These are phyloP conservation scores for Talaromyces sp. DNA, from an alignment of 2,329 filamentous ascomycete genomes.

Conservation along the genomic window DNA sequence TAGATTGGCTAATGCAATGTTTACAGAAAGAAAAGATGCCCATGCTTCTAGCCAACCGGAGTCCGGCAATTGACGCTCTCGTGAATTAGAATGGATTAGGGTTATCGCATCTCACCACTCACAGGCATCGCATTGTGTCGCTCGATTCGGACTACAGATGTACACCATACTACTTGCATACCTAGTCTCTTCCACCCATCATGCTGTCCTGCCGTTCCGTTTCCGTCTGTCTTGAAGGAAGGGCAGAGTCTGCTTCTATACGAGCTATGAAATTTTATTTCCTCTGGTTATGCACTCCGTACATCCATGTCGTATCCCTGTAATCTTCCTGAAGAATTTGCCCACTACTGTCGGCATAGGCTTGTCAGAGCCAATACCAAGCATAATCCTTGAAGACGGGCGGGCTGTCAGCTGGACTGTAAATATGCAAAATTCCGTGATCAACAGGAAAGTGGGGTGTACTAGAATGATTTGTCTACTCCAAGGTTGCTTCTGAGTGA, in stretches of 20 bases:
- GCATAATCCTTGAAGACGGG: constrained; percentile 5
- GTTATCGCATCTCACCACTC: constrained; percentile 5
- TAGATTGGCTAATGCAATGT: not conserved
- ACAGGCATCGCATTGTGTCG: not conserved
- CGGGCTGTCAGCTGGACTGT: not conserved
- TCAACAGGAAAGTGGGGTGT: not conserved
- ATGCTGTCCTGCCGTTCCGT: not conserved
- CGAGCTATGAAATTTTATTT: not conserved
- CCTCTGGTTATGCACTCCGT: not conserved
- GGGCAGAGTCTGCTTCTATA: not conserved
- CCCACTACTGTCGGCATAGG: not conserved
- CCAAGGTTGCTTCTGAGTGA: too few relatives aligned
- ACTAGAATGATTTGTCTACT: too few relatives aligned
- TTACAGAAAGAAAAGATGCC: not conserved
- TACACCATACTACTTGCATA: not conserved
- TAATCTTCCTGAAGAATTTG: not conserved
- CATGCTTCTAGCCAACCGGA: constrained; percentile 8
- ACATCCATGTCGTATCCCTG: not conserved
- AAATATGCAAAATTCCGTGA: not conserved
- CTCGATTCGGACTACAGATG: not conserved
- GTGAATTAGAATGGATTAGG: constrained; percentile 1
- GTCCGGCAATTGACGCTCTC: constrained; percentile 3
- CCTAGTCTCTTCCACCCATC: too few relatives aligned
- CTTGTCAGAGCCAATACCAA: not conserved
- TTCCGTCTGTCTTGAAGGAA: not conserved